Percentiles rank a stretch among this genome's conserved stretches.
Evolutionary conservation across 768 basidiomycete species (phyloP).

Genomic region (Leccinum subgranulosum): DNA sequence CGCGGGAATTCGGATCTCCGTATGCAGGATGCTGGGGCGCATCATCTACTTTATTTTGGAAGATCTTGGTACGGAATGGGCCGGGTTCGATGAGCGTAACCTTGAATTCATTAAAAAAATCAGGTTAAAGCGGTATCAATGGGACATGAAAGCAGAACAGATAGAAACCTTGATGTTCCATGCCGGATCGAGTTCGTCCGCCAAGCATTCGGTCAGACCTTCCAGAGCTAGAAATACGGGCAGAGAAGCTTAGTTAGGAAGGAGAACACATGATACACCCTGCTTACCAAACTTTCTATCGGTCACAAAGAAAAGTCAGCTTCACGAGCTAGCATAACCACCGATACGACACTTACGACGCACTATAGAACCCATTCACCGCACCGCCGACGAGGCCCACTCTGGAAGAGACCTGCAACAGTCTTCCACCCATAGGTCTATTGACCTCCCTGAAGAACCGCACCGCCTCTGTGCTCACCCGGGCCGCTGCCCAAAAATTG

Average conservation of each 20-base stretch:
- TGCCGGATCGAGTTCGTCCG: slow-evolving; percentile 12
- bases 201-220: slow-evolving; percentile 14
- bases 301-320: not conserved
- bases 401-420: slow-evolving; percentile 38
- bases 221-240: slow-evolving; percentile 12
- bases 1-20: slow-evolving; percentile 1
- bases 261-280: not conserved
- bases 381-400: slow-evolving; percentile 26
- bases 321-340: not conserved
- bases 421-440: slow-evolving; percentile 35
- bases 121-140: not conserved
- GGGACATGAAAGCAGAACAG: not conserved
- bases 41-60: not conserved
- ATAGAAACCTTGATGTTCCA: slow-evolving; percentile 18
- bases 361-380: slow-evolving; percentile 17
- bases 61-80: slow-evolving; percentile 13
- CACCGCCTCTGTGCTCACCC: slow-evolving; percentile 30
- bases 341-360: slow-evolving; percentile 18
- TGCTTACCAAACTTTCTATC: slow-evolving; percentile 18
- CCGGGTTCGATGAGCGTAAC: slow-evolving; percentile 19
- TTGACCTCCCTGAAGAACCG: slow-evolving; percentile 38
- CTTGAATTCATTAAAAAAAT: not conserved
- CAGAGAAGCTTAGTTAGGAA: not conserved
- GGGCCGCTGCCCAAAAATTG: slow-evolving; percentile 36
- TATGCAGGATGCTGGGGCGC: slow-evolving; percentile 21